Evolutionary conservation across 1,284 basidiomycete genomes (phyloP).

Genomic region (Schizophyllum commune): DNA sequence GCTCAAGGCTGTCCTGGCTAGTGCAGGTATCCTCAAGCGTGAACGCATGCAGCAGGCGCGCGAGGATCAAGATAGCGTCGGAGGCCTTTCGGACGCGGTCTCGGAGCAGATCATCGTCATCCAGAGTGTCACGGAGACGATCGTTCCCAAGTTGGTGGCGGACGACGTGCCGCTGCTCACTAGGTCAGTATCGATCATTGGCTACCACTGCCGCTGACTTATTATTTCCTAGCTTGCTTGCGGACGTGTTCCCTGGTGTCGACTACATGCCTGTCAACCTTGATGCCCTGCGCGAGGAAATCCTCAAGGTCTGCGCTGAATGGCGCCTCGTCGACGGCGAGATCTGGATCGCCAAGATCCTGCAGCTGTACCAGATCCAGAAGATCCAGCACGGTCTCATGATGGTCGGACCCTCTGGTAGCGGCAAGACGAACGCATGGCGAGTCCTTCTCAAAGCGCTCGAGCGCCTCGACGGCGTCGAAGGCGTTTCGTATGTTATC

Average conservation of each 20-base stretch:
- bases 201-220: background rate
- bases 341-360: conserved; percentile 91
- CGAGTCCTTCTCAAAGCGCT: conserved; percentile 87
- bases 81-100: conserved; percentile 58
- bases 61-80: conserved; percentile 35
- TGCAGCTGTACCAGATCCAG: conserved; percentile 98
- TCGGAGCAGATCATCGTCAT: conserved; percentile 97
- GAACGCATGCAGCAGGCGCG: conserved; percentile 63
- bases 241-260: conserved; percentile 97
- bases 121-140: conserved; percentile 98
- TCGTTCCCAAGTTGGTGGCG: conserved; percentile 96
- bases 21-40: conserved; percentile 96
- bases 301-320: conserved; percentile 83
- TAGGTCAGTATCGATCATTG: conserved; percentile 42
- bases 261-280: conserved; percentile 88
- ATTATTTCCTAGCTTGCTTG: conserved; percentile 60
- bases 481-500: conserved; percentile 94
- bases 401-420: conserved; percentile 99
- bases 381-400: conserved; percentile 99
- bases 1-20: conserved; percentile 92
- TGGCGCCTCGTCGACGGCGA: conserved; percentile 81
- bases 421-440: conserved; percentile 97
- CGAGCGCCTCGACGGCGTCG: conserved; percentile 85
- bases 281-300: conserved; percentile 77
- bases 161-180: conserved; percentile 94